These are phyloP conservation scores for Sporisorium exsertum DNA, from an alignment of 1,284 basidiomycete genomes.

Conservation along the genomic window DNA sequence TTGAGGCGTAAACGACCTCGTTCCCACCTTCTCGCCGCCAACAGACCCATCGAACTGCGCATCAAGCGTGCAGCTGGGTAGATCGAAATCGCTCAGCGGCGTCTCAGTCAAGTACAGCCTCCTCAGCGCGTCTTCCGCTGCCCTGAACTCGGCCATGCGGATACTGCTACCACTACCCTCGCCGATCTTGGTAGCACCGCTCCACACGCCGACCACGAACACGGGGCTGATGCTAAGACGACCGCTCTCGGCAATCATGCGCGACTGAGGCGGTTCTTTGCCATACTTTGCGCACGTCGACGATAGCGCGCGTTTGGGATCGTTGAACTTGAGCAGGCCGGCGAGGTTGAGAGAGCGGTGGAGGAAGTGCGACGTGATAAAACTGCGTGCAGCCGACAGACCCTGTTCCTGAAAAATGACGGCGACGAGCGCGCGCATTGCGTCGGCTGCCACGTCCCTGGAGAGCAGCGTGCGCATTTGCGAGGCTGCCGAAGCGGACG, in stretches of 20 bases:
- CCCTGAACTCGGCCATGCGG: slow-evolving; percentile 93
- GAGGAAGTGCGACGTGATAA: slow-evolving; percentile 54
- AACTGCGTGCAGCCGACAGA: slow-evolving; percentile 43
- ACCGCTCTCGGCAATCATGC: slow-evolving; percentile 91
- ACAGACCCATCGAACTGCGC: slow-evolving; percentile 15
- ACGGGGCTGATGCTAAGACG: slow-evolving; percentile 87
- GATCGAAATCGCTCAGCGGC: slow-evolving; percentile 75
- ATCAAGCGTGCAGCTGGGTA: slow-evolving; percentile 62
- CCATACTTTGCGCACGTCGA: slow-evolving; percentile 67
- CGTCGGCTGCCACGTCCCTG: slow-evolving; percentile 67
- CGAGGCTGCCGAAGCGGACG: neutral
- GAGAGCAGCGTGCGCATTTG: slow-evolving; percentile 44
- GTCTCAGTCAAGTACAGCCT: slow-evolving; percentile 77
- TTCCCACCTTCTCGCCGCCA: neutral
- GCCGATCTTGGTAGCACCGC: slow-evolving; percentile 84
- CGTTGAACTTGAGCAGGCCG: slow-evolving; percentile 82
- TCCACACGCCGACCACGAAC: slow-evolving; percentile 92
- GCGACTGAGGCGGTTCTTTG: slow-evolving; percentile 67
- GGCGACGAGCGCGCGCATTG: slow-evolving; percentile 73
- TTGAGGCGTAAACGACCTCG: slow-evolving; percentile 18
- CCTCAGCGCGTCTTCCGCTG: slow-evolving; percentile 84
- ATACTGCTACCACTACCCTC: slow-evolving; percentile 94
- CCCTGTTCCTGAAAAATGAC: slow-evolving; percentile 72
- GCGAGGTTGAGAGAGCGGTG: slow-evolving; percentile 74
- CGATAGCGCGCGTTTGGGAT: slow-evolving; percentile 69